A percentile compares a stretch with the other conserved stretches of the same genome.
Evolutionary conservation across 148 eudicot genomes (phyloP).

Genomic region (Oxyria digyna): DNA sequence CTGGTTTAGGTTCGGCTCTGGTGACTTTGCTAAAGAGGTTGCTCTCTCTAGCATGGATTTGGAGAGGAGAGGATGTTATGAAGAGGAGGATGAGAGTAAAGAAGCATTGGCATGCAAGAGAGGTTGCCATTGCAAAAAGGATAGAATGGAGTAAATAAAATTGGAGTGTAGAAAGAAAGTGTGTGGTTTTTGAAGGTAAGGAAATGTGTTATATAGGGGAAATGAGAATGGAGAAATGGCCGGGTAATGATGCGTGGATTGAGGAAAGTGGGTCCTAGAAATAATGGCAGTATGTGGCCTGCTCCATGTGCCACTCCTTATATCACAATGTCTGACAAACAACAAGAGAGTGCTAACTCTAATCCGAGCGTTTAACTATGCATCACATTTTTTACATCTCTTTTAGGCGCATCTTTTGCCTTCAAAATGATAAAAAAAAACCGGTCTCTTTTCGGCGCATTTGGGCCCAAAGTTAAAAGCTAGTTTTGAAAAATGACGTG

Average conservation of each 20-base stretch:
- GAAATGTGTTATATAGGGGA: not conserved
- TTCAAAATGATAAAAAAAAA: no score
- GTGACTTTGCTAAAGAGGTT: constrained; percentile 25
- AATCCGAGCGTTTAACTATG: no score
- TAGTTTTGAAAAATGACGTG: no score
- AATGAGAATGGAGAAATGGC: not conserved
- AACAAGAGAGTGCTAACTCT: not conserved
- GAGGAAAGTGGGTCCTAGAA: not conserved
- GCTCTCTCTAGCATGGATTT: constrained; percentile 27
- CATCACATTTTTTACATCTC: no score
- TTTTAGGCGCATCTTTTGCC: no score
- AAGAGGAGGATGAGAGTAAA: not conserved
- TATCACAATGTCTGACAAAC: not conserved
- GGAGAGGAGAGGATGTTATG: not conserved
- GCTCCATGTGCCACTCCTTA: constrained; percentile 4
- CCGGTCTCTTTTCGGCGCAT: no score
- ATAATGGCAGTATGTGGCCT: constrained; percentile 5
- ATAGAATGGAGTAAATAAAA: not conserved
- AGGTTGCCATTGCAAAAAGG: not conserved
- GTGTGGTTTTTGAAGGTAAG: not conserved
- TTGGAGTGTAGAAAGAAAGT: not conserved
- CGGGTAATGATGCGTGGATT: constrained; percentile 10
- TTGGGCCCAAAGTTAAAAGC: no score
- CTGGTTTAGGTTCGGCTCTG: not conserved
- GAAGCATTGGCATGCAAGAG: not conserved